Evolutionary conservation across 2,329 filamentous ascomycete species (phyloP), one percentile per base, ranked within the genome.

Genomic region (Sclerotinia minor): DNA sequence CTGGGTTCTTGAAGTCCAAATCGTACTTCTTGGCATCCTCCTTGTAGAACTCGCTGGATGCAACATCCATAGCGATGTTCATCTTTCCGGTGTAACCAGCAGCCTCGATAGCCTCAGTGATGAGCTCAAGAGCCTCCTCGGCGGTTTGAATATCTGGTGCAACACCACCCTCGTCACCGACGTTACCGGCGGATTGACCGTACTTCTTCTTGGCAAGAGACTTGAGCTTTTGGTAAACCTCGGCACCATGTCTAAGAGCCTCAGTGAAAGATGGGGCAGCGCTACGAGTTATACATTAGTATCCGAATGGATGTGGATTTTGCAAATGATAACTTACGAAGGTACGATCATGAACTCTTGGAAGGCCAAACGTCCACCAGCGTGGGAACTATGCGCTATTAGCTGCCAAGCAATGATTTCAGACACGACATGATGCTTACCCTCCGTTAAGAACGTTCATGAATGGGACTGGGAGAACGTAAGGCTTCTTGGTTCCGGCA

Each of bases 1-100:
- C 90, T 78, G 95, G 94, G 89, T 99, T 99, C 92, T 99, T 98
- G 92, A 98, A 99, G 90, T 98, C 95, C 73, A 99, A 87, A 80
- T 99, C 95, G 88, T 99, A 99, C 87, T 98, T 98, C 91, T 98
- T 97, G 80, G 84, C 94, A 64, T 95, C 92, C 77, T 85, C 82
- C 86, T 98, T 98, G 91, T 99, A 99, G 88, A 99, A 99, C 83
- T 99, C 95, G 85, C 92, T 96, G 73, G 95, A 97, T 74, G 95
- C 95, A 79, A 98, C 94, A 79, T 99, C 95, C 93, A 99, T 96
- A 80, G 95, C 95, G 77, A 99, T 99, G 82, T 96, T 92, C 81
- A 99, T 89, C 87, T 95, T 85, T 81, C 94, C 95, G 69, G 91
- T 93, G 87, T 99, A 98, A 75, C 95, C 95, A 74, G 94, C 92